Percentiles rank a stretch among this genome's conserved stretches.
phyloP scores from a whole-genome alignment of 257 asterid species.

The Solanum chiquidenum region DNA sequence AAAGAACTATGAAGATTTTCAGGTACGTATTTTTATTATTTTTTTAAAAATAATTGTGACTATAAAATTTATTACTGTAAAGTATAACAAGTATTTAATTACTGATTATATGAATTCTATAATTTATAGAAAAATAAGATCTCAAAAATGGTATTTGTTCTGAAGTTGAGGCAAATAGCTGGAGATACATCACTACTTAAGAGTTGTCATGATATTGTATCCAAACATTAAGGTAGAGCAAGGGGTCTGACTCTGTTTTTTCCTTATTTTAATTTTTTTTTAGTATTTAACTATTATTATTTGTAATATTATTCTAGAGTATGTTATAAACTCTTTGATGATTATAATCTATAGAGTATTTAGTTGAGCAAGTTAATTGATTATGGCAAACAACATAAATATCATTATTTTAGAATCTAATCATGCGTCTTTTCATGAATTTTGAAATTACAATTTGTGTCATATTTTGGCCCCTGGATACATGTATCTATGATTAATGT shows the following conservation, averaged over 20 bases:
- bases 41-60: not conserved
- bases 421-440: too few species aligned
- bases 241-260: not conserved
- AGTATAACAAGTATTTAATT: not conserved
- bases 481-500: too few species aligned
- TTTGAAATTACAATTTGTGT: too few species aligned
- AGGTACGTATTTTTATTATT: slow-evolving; percentile 3
- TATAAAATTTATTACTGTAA: not conserved
- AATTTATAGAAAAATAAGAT: slow-evolving; percentile 22
- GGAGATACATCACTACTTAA: slow-evolving; percentile 25
- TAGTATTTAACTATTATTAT: too few species aligned
- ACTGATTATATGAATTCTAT: not conserved
- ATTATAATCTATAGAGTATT: too few species aligned
- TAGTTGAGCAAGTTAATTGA: too few species aligned
- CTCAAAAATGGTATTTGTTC: slow-evolving; percentile 6
- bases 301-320: too few species aligned
- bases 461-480: too few species aligned
- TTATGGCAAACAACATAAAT: too few species aligned
- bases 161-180: slow-evolving; percentile 17
- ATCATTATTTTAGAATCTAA: too few species aligned
- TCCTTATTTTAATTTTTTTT: too few species aligned
- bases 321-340: too few species aligned
- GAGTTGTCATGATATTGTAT: slow-evolving; percentile 7
- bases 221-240: not conserved
- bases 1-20: slow-evolving; percentile 13